Percentiles rank a stretch among this genome's conserved stretches.
Conservation (phyloP, 225 moss, liverwort and hornwort genomes). For the Straminergon stramineum region DNA sequence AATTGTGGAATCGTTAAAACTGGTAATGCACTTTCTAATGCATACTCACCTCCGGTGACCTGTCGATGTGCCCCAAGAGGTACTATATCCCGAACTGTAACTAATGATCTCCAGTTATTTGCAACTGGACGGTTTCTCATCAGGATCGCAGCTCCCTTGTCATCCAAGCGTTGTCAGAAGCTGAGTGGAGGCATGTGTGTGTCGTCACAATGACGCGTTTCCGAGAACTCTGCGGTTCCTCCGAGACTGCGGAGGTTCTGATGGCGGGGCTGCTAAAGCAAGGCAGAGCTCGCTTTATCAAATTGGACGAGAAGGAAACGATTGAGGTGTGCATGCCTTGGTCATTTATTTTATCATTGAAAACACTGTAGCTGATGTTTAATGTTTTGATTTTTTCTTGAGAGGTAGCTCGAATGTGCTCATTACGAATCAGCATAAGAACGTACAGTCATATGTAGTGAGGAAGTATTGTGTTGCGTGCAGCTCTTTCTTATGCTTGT, state of each 20-base stretch:
- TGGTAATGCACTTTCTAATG: background rate
- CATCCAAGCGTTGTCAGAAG: slow-evolving; percentile 45
- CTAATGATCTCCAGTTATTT: background rate
- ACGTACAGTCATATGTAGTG: background rate
- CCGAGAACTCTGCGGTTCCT: slow-evolving; percentile 74
- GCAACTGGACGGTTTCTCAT: background rate
- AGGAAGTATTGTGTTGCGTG: background rate
- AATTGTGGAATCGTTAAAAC: background rate
- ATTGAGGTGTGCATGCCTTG: slow-evolving; percentile 56
- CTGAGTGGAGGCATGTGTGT: slow-evolving; percentile 44
- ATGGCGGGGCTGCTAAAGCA: slow-evolving; percentile 36
- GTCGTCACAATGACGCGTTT: slow-evolving; percentile 60
- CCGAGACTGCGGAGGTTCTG: slow-evolving; percentile 65
- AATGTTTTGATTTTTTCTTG: background rate
- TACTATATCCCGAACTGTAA: background rate
- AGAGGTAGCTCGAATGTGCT: background rate
- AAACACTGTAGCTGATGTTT: background rate
- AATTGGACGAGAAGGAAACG: slow-evolving; percentile 47
- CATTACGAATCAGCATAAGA: background rate
- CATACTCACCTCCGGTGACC: background rate
- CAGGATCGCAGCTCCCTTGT: slow-evolving; percentile 60
- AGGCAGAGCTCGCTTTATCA: slow-evolving; percentile 42
- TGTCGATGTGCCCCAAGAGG: background rate
- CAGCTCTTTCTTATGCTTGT: background rate
- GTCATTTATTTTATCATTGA: background rate